Evolutionary conservation across 2,329 filamentous ascomycete species (phyloP), one percentile per base, ranked within the genome.

Genomic region (Colletotrichum cereale): DNA sequence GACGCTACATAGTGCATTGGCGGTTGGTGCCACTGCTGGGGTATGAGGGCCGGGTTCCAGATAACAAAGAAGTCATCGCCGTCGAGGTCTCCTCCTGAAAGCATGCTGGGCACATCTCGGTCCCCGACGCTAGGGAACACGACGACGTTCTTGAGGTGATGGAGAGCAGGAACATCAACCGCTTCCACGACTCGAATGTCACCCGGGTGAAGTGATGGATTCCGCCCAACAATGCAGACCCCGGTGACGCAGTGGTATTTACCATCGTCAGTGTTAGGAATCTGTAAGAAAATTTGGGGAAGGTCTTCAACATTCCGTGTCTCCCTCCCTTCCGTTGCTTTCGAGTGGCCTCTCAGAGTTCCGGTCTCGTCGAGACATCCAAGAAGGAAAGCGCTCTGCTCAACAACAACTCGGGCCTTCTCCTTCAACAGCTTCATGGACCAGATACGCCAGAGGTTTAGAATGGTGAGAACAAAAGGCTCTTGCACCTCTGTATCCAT

Each of bases 31-130:
- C 93, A 93, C 62, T 88, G 82, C 1, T 81, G 74, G 0, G 94
- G 94, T 34, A 97, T 84, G 8, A 99, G 84, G 18, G 89, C 87
- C 29, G 86, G 79, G 75, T 99, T 95, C 96, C 96, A 99, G 56
- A 98, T 92, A 6, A 98, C 90, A 66, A 98, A 91, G 79, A 95
- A 99, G 78, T 99, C 96, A 76, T 99, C 96, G 0, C 96, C 96
- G 78, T 99, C 96, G 0, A 99, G 87, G 78, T 99, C 96, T 0
- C 96, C 96, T 2, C 96, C 96, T 5, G 96, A 97, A 74, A 96
- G 95, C 96, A 98, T 98, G 77, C 93, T 95, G 0, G 95, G 90
- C 29, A 99, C 83, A 73, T 97, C 94, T 21, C 92, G 87, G 77
- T 98, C 94, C 0, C 96, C 96, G 0, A 85, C 91, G 44, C 93